Percentiles rank a stretch among this genome's conserved stretches.
Evolutionary conservation across 139 green algal species (phyloP).

Genomic region (Closterium sp.): DNA sequence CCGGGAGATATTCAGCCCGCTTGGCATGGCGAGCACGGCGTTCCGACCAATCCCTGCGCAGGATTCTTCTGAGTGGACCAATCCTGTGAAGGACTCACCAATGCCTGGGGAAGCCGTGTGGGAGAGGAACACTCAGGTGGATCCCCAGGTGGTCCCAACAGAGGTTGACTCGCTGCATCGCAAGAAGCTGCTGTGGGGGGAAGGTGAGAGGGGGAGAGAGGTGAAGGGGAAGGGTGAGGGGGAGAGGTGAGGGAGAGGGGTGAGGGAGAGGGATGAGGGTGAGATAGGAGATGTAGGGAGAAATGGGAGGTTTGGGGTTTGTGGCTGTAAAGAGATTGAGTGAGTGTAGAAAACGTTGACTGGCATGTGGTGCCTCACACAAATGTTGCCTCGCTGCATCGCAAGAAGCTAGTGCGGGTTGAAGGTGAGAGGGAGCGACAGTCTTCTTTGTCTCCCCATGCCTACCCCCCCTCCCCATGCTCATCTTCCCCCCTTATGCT

Average conservation of each 20-base stretch:
- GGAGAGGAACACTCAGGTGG: no score
- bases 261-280: background rate
- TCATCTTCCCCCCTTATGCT: background rate
- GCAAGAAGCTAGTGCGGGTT: conserved; percentile 52
- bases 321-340: no score
- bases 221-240: background rate
- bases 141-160: conserved; percentile 48
- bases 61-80: no score
- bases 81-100: background rate
- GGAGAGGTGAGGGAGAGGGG: background rate
- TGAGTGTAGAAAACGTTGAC: conserved; percentile 27
- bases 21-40: background rate
- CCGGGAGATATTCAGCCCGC: conserved; percentile 23
- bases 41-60: background rate
- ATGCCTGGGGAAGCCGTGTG: no score
- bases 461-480: no score
- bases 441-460: no score
- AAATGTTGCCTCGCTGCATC: conserved; percentile 47
- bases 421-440: conserved; percentile 39
- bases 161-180: conserved; percentile 49
- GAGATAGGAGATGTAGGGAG: background rate
- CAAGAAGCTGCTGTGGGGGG: conserved; percentile 53
- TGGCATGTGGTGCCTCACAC: conserved; percentile 44
- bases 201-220: conserved; percentile 29
- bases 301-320: no score